Evolutionary conservation across 495 filamentous ascomycete species (phyloP).

Genomic region (Geopyxis carbonaria): DNA sequence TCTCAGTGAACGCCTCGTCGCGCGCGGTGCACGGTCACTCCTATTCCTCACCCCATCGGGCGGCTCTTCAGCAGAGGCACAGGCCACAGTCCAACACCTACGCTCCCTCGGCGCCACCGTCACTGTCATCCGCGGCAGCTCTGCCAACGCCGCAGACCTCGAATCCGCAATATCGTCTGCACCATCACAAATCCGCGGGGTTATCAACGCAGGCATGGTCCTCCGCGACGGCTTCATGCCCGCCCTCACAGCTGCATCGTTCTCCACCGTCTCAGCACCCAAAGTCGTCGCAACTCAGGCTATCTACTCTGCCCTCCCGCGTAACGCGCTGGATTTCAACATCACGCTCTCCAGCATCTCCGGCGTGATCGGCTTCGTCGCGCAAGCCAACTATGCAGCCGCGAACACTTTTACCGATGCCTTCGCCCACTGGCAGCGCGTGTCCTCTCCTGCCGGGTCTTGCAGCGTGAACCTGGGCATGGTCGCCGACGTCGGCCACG

Average conservation of each 20-base stretch:
- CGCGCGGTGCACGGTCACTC: constrained; percentile 40
- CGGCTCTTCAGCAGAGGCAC: no score
- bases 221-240: constrained; percentile 17
- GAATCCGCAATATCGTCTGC: no score
- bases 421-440: constrained; percentile 32
- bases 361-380: constrained; percentile 40
- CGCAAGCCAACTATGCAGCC: constrained; percentile 48
- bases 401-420: constrained; percentile 45
- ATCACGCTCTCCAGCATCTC: constrained; percentile 44
- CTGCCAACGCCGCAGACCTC: no score
- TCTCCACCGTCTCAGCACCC: no score
- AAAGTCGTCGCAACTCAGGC: neutral
- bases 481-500: constrained; percentile 40
- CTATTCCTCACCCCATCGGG: constrained; percentile 43
- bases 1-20: constrained; percentile 42
- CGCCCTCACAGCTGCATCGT: no score
- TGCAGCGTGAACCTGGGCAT: constrained; percentile 40
- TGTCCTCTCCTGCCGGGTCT: constrained; percentile 31
- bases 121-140: no score
- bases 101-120: no score
- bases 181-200: constrained; percentile 40
- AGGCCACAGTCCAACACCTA: no score
- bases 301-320: neutral
- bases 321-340: constrained; percentile 43
- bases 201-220: constrained; percentile 34